These are phyloP conservation scores for Ceratocystis cacaofunesta DNA, from an alignment of 2,329 filamentous ascomycete genomes.

Conservation along the genomic window DNA sequence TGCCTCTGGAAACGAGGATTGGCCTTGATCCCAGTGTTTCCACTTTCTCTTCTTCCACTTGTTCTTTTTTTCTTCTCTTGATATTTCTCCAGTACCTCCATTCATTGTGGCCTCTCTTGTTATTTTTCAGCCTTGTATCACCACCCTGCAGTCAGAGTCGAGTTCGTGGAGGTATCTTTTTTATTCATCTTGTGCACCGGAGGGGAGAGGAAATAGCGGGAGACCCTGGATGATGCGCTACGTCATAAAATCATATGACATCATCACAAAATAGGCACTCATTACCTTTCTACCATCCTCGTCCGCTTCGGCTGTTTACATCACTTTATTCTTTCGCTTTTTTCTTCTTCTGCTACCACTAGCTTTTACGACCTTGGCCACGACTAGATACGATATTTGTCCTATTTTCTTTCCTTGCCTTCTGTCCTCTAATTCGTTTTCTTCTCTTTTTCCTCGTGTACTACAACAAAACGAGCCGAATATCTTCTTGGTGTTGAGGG, in stretches of 20 bases:
- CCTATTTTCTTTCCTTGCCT: background rate
- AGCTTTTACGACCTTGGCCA: constrained; percentile 6
- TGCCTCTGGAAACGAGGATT: constrained; percentile 19
- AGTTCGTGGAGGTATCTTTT: constrained; percentile 18
- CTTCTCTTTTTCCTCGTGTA: constrained; percentile 8
- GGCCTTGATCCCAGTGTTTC: constrained; percentile 28
- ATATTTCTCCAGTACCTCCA: constrained; percentile 10
- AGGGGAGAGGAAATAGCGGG: background rate
- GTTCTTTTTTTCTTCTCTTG: constrained; percentile 16
- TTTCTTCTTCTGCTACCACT: constrained; percentile 19
- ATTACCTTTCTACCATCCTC: background rate
- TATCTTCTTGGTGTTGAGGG: constrained; percentile 15
- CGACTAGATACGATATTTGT: constrained; percentile 6
- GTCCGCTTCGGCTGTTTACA: background rate
- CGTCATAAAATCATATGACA: background rate
- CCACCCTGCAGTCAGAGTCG: constrained; percentile 16
- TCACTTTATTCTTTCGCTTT: background rate
- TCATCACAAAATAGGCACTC: background rate
- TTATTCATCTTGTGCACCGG: constrained; percentile 15
- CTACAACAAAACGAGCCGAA: background rate
- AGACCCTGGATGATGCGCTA: background rate
- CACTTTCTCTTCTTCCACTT: constrained; percentile 18
- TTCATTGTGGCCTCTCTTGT: constrained; percentile 3
- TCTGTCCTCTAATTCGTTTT: background rate
- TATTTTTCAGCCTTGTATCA: constrained; percentile 15